Base-by-base conservation (phyloP, 2,329 filamentous ascomycete genomes). In the Chaetomiaceae sp. region DNA sequence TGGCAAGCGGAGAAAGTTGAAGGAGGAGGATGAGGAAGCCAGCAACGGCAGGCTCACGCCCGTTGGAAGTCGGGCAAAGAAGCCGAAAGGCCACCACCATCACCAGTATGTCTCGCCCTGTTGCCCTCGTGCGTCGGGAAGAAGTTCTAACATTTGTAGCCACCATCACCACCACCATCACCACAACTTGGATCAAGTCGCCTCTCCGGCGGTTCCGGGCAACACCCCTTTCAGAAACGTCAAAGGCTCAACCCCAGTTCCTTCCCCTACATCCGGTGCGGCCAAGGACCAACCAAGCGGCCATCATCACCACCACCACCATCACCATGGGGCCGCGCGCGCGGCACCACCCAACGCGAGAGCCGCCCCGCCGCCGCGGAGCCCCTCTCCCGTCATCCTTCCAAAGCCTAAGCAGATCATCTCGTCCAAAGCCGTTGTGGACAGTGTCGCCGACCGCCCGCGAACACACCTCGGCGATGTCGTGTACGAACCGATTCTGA, bases 381-480 rank as follows among this genome's bases (percentile, higher is more conserved):
- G 61, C 58, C 69, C 66, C 43, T 72, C 66, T 53, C 70, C 70
- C 48, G 66, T 73, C 55, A 58, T 76, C 44, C 70, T 83, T 38
- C 73, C 81, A 51, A 83, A 85, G 63, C 75, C 83, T 6, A 84
- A 82, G 55, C 82, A 80, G 3, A 80, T 78, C 14, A 77, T 95
- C 20, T 79, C 79, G 9, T 87, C 86, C 2, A 77, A 86, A 55
- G 76, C 80, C 0, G 80, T 96, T 0, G 67, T 96, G 12, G 82
- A 89, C 2, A 83, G 82, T 25, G 82, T 92, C 4, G 76, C 84
- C 1, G 72, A 85, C 51, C 76, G 81, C 16, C 86, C 88, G 8
- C 85, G 90, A 9, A 79, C 82, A 49, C 90, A 96, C 64, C 78
- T 97, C 2, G 92, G 92, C 30, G 88, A 89, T 51, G 86, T 88